Evolutionary conservation across 768 basidiomycete species (phyloP).

Genomic region (Kwoniella europaea): DNA sequence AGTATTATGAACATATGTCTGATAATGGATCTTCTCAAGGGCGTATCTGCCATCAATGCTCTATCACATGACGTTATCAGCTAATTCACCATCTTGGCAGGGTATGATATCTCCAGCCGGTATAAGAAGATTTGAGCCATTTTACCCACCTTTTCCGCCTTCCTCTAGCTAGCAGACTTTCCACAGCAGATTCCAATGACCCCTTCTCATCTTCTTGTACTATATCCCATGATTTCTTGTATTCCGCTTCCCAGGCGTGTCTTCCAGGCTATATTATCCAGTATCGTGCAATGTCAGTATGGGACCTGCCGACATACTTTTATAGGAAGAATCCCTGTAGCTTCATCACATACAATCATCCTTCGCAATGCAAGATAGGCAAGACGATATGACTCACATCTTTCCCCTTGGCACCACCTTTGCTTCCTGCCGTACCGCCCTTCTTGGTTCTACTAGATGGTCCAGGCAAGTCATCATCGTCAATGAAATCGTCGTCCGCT

Average conservation of each 20-base stretch:
- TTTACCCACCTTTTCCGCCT: conserved; percentile 74
- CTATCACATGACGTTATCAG: conserved; percentile 25
- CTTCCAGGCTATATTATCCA: conserved; percentile 26
- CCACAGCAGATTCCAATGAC: conserved; percentile 84
- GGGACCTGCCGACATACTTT: too few relatives aligned
- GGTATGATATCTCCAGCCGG: not conserved
- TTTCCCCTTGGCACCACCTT: conserved; percentile 27
- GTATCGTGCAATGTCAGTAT: not conserved
- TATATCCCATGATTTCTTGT: conserved; percentile 93
- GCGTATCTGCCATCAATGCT: conserved; percentile 62
- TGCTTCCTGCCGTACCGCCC: conserved; percentile 13
- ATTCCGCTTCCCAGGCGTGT: conserved; percentile 96
- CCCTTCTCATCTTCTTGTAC: conserved; percentile 95
- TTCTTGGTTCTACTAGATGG: conserved; percentile 29
- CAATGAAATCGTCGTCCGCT: conserved; percentile 35
- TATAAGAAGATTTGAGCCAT: not conserved
- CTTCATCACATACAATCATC: not conserved
- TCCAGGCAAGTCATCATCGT: conserved; percentile 42
- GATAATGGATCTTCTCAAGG: conserved; percentile 93
- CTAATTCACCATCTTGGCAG: not conserved
- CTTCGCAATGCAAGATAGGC: not conserved
- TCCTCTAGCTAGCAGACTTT: conserved; percentile 83
- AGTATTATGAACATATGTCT: conserved; percentile 91
- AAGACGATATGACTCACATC: conserved; percentile 21
- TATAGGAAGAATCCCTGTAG: not conserved